Conservation (phyloP, 2,329 filamentous ascomycete species). For the Teratosphaeria gauchensis region DNA sequence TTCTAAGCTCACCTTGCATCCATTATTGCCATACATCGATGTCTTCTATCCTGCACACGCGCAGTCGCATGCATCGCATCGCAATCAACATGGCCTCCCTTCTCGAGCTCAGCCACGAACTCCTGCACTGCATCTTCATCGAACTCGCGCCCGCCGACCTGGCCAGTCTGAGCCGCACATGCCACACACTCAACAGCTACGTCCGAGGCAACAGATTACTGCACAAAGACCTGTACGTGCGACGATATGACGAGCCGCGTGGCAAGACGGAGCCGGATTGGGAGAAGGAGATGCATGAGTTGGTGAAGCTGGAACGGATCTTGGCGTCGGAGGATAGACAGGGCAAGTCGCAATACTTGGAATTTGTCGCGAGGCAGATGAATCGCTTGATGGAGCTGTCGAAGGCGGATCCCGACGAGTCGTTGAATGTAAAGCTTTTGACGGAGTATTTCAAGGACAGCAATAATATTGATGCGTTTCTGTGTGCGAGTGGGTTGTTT, state of each 20-base stretch:
- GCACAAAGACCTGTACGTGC: slow-evolving; percentile 53
- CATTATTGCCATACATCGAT: neutral
- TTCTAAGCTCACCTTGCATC: neutral
- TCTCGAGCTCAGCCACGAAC: slow-evolving; percentile 49
- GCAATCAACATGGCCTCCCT: slow-evolving; percentile 25
- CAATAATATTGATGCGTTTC: slow-evolving; percentile 48
- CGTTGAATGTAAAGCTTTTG: slow-evolving; percentile 36
- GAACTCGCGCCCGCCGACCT: slow-evolving; percentile 50
- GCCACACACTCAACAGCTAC: slow-evolving; percentile 43
- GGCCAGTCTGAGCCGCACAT: slow-evolving; percentile 42
- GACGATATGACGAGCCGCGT: slow-evolving; percentile 23
- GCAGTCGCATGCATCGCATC: neutral
- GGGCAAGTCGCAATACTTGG: slow-evolving; percentile 31
- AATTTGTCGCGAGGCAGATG: slow-evolving; percentile 16
- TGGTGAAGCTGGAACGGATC: slow-evolving; percentile 35
- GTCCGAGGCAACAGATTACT: slow-evolving; percentile 50
- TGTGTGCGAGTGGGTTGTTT: slow-evolving; percentile 57
- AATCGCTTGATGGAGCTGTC: slow-evolving; percentile 15
- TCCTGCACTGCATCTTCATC: slow-evolving; percentile 52
- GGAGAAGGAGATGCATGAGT: slow-evolving; percentile 27
- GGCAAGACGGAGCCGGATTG: slow-evolving; percentile 23
- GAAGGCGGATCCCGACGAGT: slow-evolving; percentile 27
- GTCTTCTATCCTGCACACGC: neutral
- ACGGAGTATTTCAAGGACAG: slow-evolving; percentile 32
- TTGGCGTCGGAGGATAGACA: slow-evolving; percentile 32